A percentile compares a stretch with the other conserved stretches of the same genome.
Conservation (phyloP, 2,329 filamentous ascomycete species). For the Aureobasidium sp. region DNA sequence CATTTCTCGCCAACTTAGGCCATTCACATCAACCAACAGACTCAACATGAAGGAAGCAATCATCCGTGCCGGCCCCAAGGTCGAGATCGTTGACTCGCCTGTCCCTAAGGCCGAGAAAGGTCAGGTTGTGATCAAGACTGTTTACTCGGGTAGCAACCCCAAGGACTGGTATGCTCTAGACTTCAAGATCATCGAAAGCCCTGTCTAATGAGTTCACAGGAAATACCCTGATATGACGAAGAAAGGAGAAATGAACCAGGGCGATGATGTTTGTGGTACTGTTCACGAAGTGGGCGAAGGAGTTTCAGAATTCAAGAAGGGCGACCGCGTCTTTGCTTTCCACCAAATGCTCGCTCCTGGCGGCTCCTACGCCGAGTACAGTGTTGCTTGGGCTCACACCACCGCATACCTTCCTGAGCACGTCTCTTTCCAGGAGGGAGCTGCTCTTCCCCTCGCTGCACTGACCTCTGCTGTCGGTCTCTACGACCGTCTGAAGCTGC, state of each 20-base stretch:
- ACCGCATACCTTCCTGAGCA: conserved; percentile 49
- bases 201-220: conserved; percentile 10
- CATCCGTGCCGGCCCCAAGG: conserved; percentile 21
- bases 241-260: conserved; percentile 23
- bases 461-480: conserved; percentile 43
- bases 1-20: neutral
- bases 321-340: conserved; percentile 53
- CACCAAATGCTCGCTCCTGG: conserved; percentile 44
- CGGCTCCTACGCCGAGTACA: conserved; percentile 57
- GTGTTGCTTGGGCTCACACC: conserved; percentile 48
- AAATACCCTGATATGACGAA: conserved; percentile 20
- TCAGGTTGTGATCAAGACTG: conserved; percentile 25
- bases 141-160: conserved; percentile 23
- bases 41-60: conserved; percentile 26
- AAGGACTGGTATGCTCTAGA: conserved; percentile 17
- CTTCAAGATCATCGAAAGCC: too few relatives aligned
- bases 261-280: conserved; percentile 34
- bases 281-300: conserved; percentile 49
- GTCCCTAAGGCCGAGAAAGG: conserved; percentile 22
- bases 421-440: conserved; percentile 46
- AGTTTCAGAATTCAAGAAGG: conserved; percentile 51
- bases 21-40: neutral
- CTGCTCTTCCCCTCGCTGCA: conserved; percentile 40
- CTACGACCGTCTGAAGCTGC: conserved; percentile 37
- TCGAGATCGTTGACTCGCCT: conserved; percentile 23